Percentiles rank a stretch among this genome's conserved stretches.
Conservation (phyloP, 495 filamentous ascomycete species). For the Mycothermus thermophilus region DNA sequence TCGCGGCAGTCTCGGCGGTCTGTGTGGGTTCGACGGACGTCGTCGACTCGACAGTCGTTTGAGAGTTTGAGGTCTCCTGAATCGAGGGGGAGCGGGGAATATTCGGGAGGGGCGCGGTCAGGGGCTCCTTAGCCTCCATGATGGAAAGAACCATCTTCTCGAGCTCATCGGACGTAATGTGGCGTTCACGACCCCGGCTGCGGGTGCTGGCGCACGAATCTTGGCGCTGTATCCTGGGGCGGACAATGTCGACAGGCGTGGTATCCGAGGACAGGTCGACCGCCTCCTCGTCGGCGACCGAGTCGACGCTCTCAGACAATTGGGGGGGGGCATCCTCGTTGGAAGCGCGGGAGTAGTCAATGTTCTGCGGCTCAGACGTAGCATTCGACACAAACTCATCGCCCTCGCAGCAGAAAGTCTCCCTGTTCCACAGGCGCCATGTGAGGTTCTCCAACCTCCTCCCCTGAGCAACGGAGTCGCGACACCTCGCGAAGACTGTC, state of each 20-base stretch:
- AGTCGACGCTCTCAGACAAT: conserved; percentile 87
- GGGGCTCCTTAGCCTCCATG: conserved; percentile 68
- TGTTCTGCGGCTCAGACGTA: too few species aligned
- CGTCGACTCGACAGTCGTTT: too few species aligned
- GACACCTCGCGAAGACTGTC: conserved; percentile 86
- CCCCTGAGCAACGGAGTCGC: conserved; percentile 86
- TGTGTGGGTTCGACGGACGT: too few species aligned
- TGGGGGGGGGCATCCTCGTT: conserved; percentile 50
- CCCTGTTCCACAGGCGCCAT: conserved; percentile 91
- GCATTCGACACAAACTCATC: conserved; percentile 22
- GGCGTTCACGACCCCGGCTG: conserved; percentile 65
- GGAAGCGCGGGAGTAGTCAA: conserved; percentile 12
- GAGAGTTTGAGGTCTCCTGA: conserved; percentile 16
- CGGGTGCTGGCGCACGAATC: conserved; percentile 43
- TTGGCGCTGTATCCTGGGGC: conserved; percentile 42
- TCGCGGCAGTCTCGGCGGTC: conserved; percentile 15
- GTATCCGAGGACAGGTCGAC: conserved; percentile 50
- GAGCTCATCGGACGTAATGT: conserved; percentile 75
- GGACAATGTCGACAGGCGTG: conserved; percentile 40
- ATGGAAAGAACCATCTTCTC: conserved; percentile 78
- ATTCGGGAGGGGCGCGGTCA: conserved; percentile 41
- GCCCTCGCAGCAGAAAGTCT: conserved; percentile 84
- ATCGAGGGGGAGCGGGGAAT: conserved; percentile 19
- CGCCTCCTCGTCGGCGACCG: conserved; percentile 61
- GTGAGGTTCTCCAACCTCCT: conserved; percentile 86